A percentile compares a stretch with the other conserved stretches of the same genome.
These are phyloP conservation scores for Microcyclospora pomicola DNA, from an alignment of 2,329 filamentous ascomycete species.

Conservation along the genomic window DNA sequence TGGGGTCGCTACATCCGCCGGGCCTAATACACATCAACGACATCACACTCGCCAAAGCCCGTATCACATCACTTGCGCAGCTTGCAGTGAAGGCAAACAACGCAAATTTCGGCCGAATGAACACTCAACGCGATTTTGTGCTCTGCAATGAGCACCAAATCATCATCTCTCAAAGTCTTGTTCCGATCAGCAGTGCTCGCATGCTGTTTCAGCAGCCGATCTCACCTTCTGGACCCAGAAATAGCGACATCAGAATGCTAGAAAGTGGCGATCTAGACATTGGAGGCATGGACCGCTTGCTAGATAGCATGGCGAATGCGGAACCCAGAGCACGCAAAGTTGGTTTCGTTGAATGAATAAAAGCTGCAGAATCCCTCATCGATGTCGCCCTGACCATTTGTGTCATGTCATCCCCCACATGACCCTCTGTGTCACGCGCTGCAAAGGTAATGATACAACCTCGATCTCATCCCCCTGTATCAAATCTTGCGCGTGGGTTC, in stretches of 20 bases:
- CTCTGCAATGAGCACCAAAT: conserved; percentile 32
- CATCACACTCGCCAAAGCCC: conserved; percentile 28
- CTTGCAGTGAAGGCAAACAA: conserved; percentile 21
- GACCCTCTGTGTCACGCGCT: no score
- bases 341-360: conserved; percentile 19
- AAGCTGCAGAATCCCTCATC: no score
- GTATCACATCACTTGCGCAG: conserved; percentile 30
- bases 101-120: conserved; percentile 28
- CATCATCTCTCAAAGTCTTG: conserved; percentile 26
- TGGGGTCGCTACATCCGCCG: conserved; percentile 27
- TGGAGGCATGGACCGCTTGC: conserved; percentile 34
- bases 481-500: neutral
- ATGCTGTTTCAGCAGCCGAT: conserved; percentile 17
- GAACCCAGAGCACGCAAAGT: conserved; percentile 18
- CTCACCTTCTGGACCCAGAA: neutral
- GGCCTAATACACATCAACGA: conserved; percentile 29
- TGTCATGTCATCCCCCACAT: no score
- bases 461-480: no score
- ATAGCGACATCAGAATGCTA: conserved; percentile 30
- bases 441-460: no score
- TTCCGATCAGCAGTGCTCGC: conserved; percentile 18
- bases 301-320: conserved; percentile 23
- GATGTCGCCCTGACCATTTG: no score
- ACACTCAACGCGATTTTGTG: conserved; percentile 30
- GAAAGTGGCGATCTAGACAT: conserved; percentile 33